A percentile compares a stretch with the other conserved stretches of the same genome.
Evolutionary conservation across 169 alveolate genomes (phyloP).

Genomic region (Plasmodium blacklocki): DNA sequence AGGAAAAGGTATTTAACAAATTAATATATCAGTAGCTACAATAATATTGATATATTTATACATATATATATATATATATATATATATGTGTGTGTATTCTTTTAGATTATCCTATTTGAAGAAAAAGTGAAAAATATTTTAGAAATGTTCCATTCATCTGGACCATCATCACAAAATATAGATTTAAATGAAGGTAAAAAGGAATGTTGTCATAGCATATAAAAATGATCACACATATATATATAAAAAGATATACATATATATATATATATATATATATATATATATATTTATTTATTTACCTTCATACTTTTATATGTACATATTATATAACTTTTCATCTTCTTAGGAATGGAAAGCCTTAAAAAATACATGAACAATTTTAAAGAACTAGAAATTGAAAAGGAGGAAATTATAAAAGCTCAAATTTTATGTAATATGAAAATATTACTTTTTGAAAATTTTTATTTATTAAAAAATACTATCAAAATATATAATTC

Average conservation of each 20-base stretch:
- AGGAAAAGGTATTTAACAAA: slow-evolving; percentile 47
- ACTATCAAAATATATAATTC: slow-evolving; percentile 74
- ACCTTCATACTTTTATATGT: neutral
- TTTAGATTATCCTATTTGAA: slow-evolving; percentile 50
- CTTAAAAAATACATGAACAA: slow-evolving; percentile 65
- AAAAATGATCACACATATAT: neutral
- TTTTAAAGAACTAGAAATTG: slow-evolving; percentile 52
- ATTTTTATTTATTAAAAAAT: slow-evolving; percentile 52
- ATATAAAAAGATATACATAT: neutral
- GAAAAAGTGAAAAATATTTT: slow-evolving; percentile 68
- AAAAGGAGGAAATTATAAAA: slow-evolving; percentile 73
- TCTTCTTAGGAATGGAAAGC: slow-evolving; percentile 49
- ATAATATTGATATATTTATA: neutral
- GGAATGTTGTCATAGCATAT: neutral
- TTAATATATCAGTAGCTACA: neutral
- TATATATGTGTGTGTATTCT: neutral
- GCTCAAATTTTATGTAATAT: slow-evolving; percentile 75
- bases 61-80: neutral
- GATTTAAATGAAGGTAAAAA: slow-evolving; percentile 69
- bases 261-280: neutral
- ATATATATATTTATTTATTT: neutral
- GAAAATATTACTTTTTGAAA: slow-evolving; percentile 63
- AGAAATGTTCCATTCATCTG: slow-evolving; percentile 40
- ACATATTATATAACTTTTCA: neutral
- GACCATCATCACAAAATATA: slow-evolving; percentile 69